phyloP scores from a whole-genome alignment of 768 basidiomycete species.

The Lyophyllum shimeji region DNA sequence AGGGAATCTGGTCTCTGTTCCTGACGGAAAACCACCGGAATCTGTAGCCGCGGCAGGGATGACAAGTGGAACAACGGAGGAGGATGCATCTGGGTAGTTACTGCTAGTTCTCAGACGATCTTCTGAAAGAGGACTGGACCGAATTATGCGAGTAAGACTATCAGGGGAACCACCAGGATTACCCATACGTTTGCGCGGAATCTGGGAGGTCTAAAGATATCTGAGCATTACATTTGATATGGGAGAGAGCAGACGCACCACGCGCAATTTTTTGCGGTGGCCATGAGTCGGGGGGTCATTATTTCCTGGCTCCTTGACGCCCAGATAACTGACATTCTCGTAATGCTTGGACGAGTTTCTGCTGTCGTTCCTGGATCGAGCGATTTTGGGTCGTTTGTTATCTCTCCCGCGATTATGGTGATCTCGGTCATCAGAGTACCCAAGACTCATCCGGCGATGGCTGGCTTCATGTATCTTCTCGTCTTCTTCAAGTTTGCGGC shows the following conservation, averaged over 20 bases:
- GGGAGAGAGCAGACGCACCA: constrained; percentile 1
- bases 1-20: constrained; percentile 1
- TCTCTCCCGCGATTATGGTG: constrained; percentile 9
- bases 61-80: background rate
- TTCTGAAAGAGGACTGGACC: background rate
- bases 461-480: constrained; percentile 7
- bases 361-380: constrained; percentile 1
- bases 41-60: background rate
- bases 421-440: constrained; percentile 3
- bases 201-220: constrained; percentile 9
- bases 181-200: constrained; percentile 7
- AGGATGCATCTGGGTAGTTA: background rate
- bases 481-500: constrained; percentile 27
- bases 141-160: background rate
- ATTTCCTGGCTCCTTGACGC: constrained; percentile 10
- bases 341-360: constrained; percentile 11
- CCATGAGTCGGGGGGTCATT: background rate
- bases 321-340: constrained; percentile 10
- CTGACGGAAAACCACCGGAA: background rate
- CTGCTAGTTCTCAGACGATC: background rate
- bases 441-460: constrained; percentile 7
- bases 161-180: background rate
- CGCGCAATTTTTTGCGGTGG: background rate
- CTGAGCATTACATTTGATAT: background rate
- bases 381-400: constrained; percentile 8